Evolutionary conservation across 345 rosid species (phyloP).

Genomic region (Barbarea vulgaris): DNA sequence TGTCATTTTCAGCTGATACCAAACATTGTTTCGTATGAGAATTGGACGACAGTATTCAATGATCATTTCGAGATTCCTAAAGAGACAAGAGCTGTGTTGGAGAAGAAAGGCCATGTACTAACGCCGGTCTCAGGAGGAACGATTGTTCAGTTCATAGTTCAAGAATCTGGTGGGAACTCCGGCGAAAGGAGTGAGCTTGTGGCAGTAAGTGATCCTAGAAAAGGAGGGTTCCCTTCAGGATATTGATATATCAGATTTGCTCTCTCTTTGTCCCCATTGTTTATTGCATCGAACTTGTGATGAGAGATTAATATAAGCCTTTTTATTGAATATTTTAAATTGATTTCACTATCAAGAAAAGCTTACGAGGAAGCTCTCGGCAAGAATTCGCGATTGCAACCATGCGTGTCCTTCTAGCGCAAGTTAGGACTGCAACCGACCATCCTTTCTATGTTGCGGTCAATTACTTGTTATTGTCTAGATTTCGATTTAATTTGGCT

Average conservation of each 20-base stretch:
- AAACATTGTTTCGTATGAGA: conserved; percentile 49
- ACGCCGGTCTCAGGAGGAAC: conserved; percentile 44
- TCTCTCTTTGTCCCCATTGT: background rate
- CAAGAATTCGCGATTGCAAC: too few species aligned
- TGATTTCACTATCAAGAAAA: too few species aligned
- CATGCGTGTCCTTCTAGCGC: too few species aligned
- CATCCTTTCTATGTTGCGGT: too few species aligned
- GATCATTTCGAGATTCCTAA: conserved; percentile 56
- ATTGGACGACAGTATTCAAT: conserved; percentile 53
- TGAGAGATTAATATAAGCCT: background rate
- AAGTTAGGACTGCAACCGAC: too few species aligned
- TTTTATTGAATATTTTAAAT: background rate
- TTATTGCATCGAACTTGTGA: conserved; percentile 5
- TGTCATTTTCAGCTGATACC: conserved; percentile 50
- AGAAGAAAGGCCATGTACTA: conserved; percentile 52
- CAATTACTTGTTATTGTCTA: background rate
- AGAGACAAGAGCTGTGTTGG: conserved; percentile 43
- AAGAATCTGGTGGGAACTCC: conserved; percentile 33
- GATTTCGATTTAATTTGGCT: background rate
- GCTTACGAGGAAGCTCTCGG: too few species aligned
- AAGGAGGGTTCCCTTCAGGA: conserved; percentile 68
- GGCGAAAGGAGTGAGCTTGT: conserved; percentile 39
- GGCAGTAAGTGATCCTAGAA: conserved; percentile 68
- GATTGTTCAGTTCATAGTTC: conserved; percentile 52
- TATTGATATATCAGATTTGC: conserved; percentile 33